phyloP scores from a whole-genome alignment of 2,329 filamentous ascomycete genomes.

The Fusarium luffae region DNA sequence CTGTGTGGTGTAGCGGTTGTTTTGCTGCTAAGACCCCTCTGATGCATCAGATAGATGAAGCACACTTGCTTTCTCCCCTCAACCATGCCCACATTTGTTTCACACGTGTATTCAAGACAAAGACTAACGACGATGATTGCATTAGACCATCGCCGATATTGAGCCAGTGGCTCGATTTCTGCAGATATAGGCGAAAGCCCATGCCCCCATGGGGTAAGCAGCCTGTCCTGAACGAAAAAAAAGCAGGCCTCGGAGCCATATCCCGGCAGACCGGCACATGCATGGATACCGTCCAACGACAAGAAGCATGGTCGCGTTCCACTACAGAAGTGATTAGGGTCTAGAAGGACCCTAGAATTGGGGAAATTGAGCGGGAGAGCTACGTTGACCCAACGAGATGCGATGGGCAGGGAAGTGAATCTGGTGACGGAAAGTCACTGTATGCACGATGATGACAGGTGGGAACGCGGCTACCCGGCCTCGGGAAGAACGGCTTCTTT shows the following conservation, averaged over 20 bases:
- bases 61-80: conserved; percentile 37
- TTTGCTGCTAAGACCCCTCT: conserved; percentile 35
- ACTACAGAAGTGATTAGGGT: conserved; percentile 25
- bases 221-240: conserved; percentile 16
- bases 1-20: conserved; percentile 44
- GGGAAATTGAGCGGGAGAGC: conserved; percentile 8
- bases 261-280: conserved; percentile 35
- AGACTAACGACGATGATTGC: conserved; percentile 57
- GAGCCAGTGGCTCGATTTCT: conserved; percentile 36
- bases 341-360: conserved; percentile 18
- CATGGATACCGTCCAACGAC: conserved; percentile 19
- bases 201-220: conserved; percentile 8
- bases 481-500: conserved; percentile 43
- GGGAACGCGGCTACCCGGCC: conserved; percentile 28
- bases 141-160: conserved; percentile 57
- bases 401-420: conserved; percentile 7
- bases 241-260: conserved; percentile 16
- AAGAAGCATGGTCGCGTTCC: conserved; percentile 8
- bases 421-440: conserved; percentile 10
- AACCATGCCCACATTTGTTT: conserved; percentile 27
- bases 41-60: conserved; percentile 45
- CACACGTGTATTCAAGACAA: conserved; percentile 46
- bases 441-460: conserved; percentile 43
- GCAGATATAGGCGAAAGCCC: not conserved
- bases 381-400: conserved; percentile 9